Conservation (phyloP, 768 basidiomycete genomes). For the Calocybe indica region DNA sequence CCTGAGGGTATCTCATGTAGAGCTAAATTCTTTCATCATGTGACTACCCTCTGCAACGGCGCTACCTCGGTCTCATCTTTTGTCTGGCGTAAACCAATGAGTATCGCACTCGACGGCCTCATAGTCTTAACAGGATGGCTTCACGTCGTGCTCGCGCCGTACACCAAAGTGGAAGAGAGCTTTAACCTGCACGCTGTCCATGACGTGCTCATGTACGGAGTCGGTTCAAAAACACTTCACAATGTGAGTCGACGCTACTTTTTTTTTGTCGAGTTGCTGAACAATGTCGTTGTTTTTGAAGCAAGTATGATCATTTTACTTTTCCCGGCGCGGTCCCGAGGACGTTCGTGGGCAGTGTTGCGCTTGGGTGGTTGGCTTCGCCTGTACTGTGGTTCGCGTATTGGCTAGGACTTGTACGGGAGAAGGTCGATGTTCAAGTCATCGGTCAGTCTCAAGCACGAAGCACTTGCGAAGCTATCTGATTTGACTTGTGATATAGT, state of each 20-base stretch:
- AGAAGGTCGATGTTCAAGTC: conserved; percentile 69
- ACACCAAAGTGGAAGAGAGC: conserved; percentile 96
- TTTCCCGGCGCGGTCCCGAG: conserved; percentile 90
- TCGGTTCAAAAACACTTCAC: conserved; percentile 30
- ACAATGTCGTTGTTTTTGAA: conserved; percentile 3
- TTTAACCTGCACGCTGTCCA: conserved; percentile 92
- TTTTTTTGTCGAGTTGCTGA: neutral
- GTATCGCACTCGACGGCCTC: conserved; percentile 37
- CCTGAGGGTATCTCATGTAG: too few relatives aligned
- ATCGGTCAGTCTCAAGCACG: conserved; percentile 39
- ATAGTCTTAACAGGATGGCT: conserved; percentile 46
- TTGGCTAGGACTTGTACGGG: conserved; percentile 33
- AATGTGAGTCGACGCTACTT: conserved; percentile 36
- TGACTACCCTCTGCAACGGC: too few relatives aligned
- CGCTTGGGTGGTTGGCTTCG: conserved; percentile 53
- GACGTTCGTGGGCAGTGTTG: conserved; percentile 74
- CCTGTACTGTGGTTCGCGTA: conserved; percentile 42
- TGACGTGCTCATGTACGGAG: conserved; percentile 79
- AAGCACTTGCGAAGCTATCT: neutral
- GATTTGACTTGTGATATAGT: conserved; percentile 36
- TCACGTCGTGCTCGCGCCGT: conserved; percentile 78
- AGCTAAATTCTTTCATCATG: too few relatives aligned
- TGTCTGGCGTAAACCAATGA: conserved; percentile 3
- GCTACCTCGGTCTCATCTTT: too few relatives aligned
- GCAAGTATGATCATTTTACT: conserved; percentile 83